These are phyloP conservation scores for Moesziomyces aphidis DNA, from an alignment of 1,284 basidiomycete genomes.

Conservation along the genomic window DNA sequence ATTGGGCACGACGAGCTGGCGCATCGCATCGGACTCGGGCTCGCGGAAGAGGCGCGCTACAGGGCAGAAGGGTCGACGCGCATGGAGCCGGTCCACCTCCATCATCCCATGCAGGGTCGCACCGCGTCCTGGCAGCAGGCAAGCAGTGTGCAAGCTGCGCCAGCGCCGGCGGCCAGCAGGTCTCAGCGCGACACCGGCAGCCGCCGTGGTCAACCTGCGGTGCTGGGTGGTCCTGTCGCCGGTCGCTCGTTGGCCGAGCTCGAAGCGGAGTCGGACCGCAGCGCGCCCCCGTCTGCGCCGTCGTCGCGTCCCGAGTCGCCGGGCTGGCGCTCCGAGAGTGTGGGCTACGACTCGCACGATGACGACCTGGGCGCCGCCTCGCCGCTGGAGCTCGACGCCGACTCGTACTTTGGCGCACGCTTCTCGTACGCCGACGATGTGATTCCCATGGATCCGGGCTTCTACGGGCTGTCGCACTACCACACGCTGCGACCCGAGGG, in stretches of 20 bases:
- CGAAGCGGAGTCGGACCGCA: constrained; percentile 31
- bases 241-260: constrained; percentile 38
- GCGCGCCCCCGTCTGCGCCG: constrained; percentile 24
- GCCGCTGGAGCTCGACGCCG: constrained; percentile 25
- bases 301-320: constrained; percentile 31
- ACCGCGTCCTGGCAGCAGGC: constrained; percentile 4
- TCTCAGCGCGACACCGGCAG: not conserved
- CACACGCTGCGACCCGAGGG: constrained; percentile 51
- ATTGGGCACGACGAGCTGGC: constrained; percentile 20
- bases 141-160: not conserved
- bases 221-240: constrained; percentile 1
- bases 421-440: constrained; percentile 41
- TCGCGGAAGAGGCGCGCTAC: constrained; percentile 3
- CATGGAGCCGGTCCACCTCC: constrained; percentile 35
- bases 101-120: constrained; percentile 12
- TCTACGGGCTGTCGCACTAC: constrained; percentile 52
- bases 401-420: constrained; percentile 26
- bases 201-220: not conserved
- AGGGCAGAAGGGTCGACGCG: not conserved
- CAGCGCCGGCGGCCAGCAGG: not conserved
- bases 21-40: constrained; percentile 21
- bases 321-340: constrained; percentile 8
- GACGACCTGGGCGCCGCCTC: constrained; percentile 19
- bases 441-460: constrained; percentile 44
- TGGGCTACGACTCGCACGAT: constrained; percentile 19